Evolutionary conservation across 495 filamentous ascomycete genomes (phyloP).

Genomic region (Talaromyces trachyspermus): DNA sequence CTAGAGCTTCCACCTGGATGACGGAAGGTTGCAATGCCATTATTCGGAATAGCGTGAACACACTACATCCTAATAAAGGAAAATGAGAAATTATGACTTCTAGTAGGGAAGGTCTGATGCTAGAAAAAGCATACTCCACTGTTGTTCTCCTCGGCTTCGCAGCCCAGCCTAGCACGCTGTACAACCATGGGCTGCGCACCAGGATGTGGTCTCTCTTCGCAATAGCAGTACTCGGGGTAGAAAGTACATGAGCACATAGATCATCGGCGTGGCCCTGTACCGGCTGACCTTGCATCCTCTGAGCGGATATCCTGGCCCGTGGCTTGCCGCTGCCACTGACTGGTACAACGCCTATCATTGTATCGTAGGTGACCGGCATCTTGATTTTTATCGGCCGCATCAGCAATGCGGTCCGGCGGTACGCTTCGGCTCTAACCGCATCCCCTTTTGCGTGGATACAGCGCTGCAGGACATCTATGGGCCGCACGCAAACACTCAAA

Average conservation of each 20-base stretch:
- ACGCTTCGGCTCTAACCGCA: background rate
- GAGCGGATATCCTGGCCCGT: constrained; percentile 58
- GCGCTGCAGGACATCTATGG: background rate
- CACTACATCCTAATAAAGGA: too few species aligned
- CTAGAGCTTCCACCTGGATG: too few species aligned
- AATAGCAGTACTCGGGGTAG: too few species aligned
- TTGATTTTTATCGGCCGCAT: background rate
- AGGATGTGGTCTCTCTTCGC: too few species aligned
- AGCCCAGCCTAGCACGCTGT: too few species aligned
- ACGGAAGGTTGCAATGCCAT: too few species aligned
- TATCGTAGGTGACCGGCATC: constrained; percentile 16
- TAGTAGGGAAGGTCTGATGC: too few species aligned
- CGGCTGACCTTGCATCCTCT: constrained; percentile 55
- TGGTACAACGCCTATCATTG: constrained; percentile 17
- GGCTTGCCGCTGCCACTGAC: constrained; percentile 39
- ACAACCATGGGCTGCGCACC: too few species aligned
- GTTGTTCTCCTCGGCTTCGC: too few species aligned
- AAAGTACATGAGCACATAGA: constrained; percentile 9
- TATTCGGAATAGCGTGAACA: too few species aligned
- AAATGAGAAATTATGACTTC: too few species aligned
- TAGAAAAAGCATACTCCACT: too few species aligned
- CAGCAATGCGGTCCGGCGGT: background rate
- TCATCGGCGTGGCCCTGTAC: constrained; percentile 30
- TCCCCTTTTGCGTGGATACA: background rate
- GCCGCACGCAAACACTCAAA: background rate